These are phyloP conservation scores for Corynespora cassiicola DNA, from an alignment of 2,329 filamentous ascomycete genomes.

Conservation along the genomic window DNA sequence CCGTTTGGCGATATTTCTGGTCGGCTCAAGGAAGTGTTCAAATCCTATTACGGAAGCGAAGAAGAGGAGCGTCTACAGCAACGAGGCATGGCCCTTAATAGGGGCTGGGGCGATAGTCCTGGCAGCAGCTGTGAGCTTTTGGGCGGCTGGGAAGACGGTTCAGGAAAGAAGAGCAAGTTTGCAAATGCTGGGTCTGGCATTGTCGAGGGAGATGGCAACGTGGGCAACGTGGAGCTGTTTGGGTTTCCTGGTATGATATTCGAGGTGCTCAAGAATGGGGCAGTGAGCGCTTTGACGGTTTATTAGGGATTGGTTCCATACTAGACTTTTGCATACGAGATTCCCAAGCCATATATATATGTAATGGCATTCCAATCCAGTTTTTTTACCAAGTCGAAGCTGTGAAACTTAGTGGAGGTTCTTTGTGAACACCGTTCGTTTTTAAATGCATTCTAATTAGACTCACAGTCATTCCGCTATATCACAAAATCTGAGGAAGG, in stretches of 20 bases:
- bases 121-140: constrained; percentile 80
- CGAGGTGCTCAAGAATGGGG: constrained; percentile 92
- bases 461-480: too few relatives aligned
- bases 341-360: too few relatives aligned
- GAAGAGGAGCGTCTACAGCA: constrained; percentile 61
- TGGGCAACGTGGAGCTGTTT: constrained; percentile 83
- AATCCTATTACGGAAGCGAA: constrained; percentile 65
- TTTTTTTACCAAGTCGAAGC: too few relatives aligned
- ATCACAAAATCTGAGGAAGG: too few relatives aligned
- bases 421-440: too few relatives aligned
- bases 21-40: constrained; percentile 73
- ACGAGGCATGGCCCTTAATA: constrained; percentile 81
- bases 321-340: too few relatives aligned
- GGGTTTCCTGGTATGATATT: constrained; percentile 94
- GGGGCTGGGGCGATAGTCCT: constrained; percentile 90
- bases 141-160: constrained; percentile 72
- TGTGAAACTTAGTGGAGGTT: too few relatives aligned
- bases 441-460: too few relatives aligned
- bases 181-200: constrained; percentile 44
- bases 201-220: constrained; percentile 54
- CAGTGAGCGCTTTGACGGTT: constrained; percentile 86
- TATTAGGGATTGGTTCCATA: constrained; percentile 65
- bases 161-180: constrained; percentile 41
- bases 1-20: constrained; percentile 65
- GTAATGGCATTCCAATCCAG: too few relatives aligned